phyloP scores from a whole-genome alignment of 768 basidiomycete species.

The Phanerochaete carnosa region DNA sequence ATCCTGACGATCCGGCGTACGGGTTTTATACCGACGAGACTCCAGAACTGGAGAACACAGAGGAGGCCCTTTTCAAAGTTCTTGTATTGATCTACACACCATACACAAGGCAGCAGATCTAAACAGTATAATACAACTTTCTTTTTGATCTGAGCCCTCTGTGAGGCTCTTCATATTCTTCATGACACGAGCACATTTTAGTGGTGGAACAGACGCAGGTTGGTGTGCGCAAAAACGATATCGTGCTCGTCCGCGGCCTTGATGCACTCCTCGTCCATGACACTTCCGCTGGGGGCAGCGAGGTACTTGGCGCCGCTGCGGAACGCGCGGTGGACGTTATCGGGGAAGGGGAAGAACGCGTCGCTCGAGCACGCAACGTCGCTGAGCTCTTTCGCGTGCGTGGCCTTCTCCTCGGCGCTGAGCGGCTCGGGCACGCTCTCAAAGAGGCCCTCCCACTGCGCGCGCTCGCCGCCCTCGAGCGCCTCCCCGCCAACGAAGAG shows the following conservation, averaged over 20 bases:
- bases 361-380: slow-evolving; percentile 94
- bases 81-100: too few species aligned
- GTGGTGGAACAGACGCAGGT: slow-evolving; percentile 88
- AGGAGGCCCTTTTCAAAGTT: too few species aligned
- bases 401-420: slow-evolving; percentile 63
- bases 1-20: slow-evolving; percentile 25
- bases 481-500: slow-evolving; percentile 90
- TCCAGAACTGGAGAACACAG: too few species aligned
- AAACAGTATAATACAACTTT: background rate
- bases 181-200: slow-evolving; percentile 26
- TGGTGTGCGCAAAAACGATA: slow-evolving; percentile 90
- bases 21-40: slow-evolving; percentile 20
- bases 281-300: slow-evolving; percentile 88
- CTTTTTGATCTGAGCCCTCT: background rate
- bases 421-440: slow-evolving; percentile 66
- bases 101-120: background rate
- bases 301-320: slow-evolving; percentile 92
- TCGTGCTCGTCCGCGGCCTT: slow-evolving; percentile 92
- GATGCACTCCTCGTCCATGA: slow-evolving; percentile 97
- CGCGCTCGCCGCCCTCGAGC: slow-evolving; percentile 85
- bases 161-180: too few species aligned
- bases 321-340: slow-evolving; percentile 91
- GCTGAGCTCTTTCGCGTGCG: slow-evolving; percentile 71
- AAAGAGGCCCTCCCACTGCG: slow-evolving; percentile 89
- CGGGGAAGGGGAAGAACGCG: slow-evolving; percentile 99